phyloP scores from a whole-genome alignment of 2,329 filamentous ascomycete genomes.

The Fusarium sp. region DNA sequence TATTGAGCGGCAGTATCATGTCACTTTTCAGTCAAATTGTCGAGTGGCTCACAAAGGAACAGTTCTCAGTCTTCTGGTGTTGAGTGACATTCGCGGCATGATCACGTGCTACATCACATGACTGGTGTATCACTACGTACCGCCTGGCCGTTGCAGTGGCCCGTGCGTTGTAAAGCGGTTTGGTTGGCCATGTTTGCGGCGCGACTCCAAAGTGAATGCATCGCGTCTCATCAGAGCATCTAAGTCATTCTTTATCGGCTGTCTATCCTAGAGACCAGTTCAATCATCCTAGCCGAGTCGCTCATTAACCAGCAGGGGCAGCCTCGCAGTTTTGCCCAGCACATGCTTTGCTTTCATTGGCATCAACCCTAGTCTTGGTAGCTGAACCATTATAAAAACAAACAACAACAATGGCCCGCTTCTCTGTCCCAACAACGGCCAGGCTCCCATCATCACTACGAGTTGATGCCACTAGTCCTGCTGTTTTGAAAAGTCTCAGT shows the following conservation, averaged over 20 bases:
- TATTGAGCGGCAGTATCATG: background rate
- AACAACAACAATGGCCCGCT: constrained; percentile 62
- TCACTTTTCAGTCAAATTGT: too few relatives aligned
- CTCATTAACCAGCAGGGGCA: constrained; percentile 11
- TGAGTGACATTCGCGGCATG: too few relatives aligned
- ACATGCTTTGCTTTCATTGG: constrained; percentile 16
- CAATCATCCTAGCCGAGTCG: background rate
- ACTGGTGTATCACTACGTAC: fast-evolving
- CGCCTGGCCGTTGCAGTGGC: background rate
- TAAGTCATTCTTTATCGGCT: constrained; percentile 23
- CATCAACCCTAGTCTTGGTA: constrained; percentile 6
- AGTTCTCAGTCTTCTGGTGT: too few relatives aligned
- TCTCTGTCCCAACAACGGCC: constrained; percentile 79
- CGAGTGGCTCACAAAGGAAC: too few relatives aligned
- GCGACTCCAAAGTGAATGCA: constrained; percentile 30
- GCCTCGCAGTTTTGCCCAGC: constrained; percentile 1
- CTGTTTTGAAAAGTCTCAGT: constrained; percentile 76
- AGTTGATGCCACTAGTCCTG: constrained; percentile 74
- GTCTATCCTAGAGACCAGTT: constrained; percentile 11
- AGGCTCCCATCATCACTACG: constrained; percentile 80
- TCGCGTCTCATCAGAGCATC: constrained; percentile 31
- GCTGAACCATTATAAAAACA: constrained; percentile 23
- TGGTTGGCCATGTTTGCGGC: constrained; percentile 15
- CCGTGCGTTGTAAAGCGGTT: constrained; percentile 18
- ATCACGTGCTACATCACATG: constrained; percentile 8